Evolutionary conservation across 2,329 filamentous ascomycete genomes (phyloP), one percentile per base, ranked within the genome.

Genomic region (Botrytis paeoniae): DNA sequence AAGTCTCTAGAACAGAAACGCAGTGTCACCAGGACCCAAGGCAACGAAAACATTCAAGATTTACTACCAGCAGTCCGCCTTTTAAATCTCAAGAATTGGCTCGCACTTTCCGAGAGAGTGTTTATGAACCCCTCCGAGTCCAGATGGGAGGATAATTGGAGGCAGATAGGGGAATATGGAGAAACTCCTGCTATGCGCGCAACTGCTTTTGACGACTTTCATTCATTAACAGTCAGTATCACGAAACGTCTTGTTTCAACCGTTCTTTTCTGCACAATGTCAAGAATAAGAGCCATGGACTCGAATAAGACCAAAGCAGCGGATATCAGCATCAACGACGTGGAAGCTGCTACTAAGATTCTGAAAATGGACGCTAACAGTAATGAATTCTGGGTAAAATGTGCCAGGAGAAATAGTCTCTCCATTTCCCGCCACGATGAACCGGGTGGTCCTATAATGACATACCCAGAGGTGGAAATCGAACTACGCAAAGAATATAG

Each of bases 191-290:
- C 91, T 0, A 88, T 97, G 35, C 90, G 92, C 76, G 88, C 90
- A 10, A 94, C 93, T 2, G 90, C 92, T 0, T 86, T 97, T n/a
- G 86, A 88, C 8, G 93, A 96, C 77, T 91, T 97, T 62, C 86
- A 94, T 78, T 87, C 88, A 14, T 81, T 97, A 2, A 85, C 87
- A 0, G 80, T 92, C 1, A 92, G 88, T 70, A 76, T 96, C 22
- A 95, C 92, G 0, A 89, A 88, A 73, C 87, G 92, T 20, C 82
- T 97, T 1, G 84, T 96, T 2, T 88, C 92, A 64, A 88, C 92
- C 0, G 85, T 89, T 0, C 83, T 96, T 0, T 92, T 91, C 77
- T 88, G 93, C 73, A 88, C 91, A n/a, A 87, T 88, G 80, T 91
- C 92, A 3, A 86, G 93, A 60, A 82, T 94, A 37, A 86, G 89